Evolutionary conservation across 2,329 filamentous ascomycete genomes (phyloP), one percentile per base, ranked within the genome.

Genomic region (Colletotrichum falcatum): DNA sequence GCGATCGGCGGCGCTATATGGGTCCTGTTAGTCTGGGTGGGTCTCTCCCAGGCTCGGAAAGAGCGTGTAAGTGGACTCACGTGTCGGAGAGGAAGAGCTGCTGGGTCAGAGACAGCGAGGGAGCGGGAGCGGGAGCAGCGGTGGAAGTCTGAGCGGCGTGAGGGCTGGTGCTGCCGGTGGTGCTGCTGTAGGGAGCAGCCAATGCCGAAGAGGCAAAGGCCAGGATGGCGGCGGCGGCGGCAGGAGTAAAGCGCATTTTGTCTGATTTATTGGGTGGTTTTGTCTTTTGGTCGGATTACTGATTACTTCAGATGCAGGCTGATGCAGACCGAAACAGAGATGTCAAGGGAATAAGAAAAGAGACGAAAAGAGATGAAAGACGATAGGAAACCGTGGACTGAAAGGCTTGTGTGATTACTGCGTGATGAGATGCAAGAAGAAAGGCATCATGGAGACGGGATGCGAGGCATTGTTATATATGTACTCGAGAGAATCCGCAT

Each of bases 1-100:
- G 63, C 82, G 82, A 64, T 86, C 84, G 42, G 73, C 81, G 30
- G 82, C 82, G 61, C 82, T 84, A 56, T 83, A 58, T 5, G 11
- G 26, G 26, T 9, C 14, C 56, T n/a, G 39, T 76, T 67, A 77
- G 76, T 68, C 20, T n/a, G 42, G 2, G 6, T 3, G n/a, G 42
- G 33, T 30, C 18, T 35, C 51, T 11, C 18, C n/a, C n/a, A n/a
- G 28, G 20, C 26, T 33, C 9, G 30, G 30, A 54, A 18, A 35
- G 51, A 12, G 30, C 28, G 46, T 64, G 49, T 76, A 68, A 77
- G 76, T 70, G 2, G 5, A 74, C 80, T 75, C 74, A 81, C 77
- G 77, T 80, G 72, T 83, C 81, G 3, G 81, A 80, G 39, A 83
- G 78, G 39, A 77, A 75, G 70, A 84, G 81, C 74, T 82, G 79